Evolutionary conservation across 1,139 yeast species (phyloP).

Genomic region (Candida albicans): DNA sequence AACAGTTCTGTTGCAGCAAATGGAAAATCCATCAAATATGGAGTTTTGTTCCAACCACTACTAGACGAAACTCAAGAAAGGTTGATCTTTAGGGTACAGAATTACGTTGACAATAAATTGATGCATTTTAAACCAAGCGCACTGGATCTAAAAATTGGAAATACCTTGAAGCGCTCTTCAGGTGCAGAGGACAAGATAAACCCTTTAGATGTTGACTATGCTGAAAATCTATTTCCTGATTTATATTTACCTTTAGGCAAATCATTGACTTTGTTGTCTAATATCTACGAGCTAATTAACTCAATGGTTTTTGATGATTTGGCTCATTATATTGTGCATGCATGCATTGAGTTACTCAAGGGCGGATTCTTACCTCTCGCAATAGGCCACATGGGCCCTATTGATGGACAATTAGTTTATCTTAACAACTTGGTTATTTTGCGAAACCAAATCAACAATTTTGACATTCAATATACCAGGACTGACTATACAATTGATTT

Average conservation of each 20-base stretch:
- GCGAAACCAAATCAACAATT: constrained; percentile 68
- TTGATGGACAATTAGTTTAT: constrained; percentile 66
- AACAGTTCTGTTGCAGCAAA: constrained; percentile 6
- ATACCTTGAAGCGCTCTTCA: constrained; percentile 30
- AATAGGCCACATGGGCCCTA: constrained; percentile 39
- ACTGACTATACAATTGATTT: constrained; percentile 78
- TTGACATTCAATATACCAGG: constrained; percentile 77
- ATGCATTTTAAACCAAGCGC: constrained; percentile 65
- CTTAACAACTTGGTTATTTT: constrained; percentile 71
- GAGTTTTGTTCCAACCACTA: constrained; percentile 67
- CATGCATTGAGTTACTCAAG: constrained; percentile 61
- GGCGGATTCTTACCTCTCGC: constrained; percentile 49
- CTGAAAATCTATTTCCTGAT: constrained; percentile 45
- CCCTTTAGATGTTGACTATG: constrained; percentile 33
- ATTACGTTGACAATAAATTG: constrained; percentile 66
- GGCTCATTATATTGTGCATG: constrained; percentile 84
- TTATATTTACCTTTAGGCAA: constrained; percentile 75
- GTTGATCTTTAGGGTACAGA: constrained; percentile 74
- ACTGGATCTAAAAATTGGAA: constrained; percentile 61
- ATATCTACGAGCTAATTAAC: constrained; percentile 76
- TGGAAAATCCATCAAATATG: constrained; percentile 41
- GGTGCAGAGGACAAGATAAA: constrained; percentile 10
- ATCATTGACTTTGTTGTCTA: constrained; percentile 70
- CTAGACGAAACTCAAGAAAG: constrained; percentile 77
- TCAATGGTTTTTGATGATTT: constrained; percentile 81